These are phyloP conservation scores for Talaromyces verruculosus DNA, from an alignment of 2,329 filamentous ascomycete species.

Conservation along the genomic window DNA sequence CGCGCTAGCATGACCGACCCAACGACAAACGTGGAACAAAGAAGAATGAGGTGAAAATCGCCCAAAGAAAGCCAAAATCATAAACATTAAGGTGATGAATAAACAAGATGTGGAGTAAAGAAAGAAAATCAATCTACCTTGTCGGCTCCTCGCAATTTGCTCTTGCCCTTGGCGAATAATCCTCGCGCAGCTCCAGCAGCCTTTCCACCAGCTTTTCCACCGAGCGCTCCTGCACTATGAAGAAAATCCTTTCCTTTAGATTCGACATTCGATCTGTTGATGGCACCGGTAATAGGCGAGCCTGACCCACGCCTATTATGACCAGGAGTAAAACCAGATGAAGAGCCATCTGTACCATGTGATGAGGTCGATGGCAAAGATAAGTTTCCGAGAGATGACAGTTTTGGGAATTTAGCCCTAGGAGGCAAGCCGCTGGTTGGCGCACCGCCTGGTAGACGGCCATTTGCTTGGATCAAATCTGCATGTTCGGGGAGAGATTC, in stretches of 20 bases:
- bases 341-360: constrained; percentile 30
- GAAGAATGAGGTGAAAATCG: constrained; percentile 28
- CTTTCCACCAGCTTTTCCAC: constrained; percentile 65
- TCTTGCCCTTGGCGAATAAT: constrained; percentile 85
- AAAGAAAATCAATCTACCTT: constrained; percentile 75
- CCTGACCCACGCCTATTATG: constrained; percentile 40
- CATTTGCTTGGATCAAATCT: constrained; percentile 43
- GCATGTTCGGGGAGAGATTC: constrained; percentile 55
- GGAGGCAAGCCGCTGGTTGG: constrained; percentile 33
- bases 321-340: constrained; percentile 31
- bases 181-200: constrained; percentile 79
- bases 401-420: constrained; percentile 45
- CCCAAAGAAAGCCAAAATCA: not conserved
- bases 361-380: constrained; percentile 29
- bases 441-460: constrained; percentile 32
- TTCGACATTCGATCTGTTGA: constrained; percentile 65
- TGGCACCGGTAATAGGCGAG: constrained; percentile 39
- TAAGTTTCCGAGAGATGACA: constrained; percentile 35
- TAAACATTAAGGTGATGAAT: not conserved
- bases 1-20: constrained; percentile 10
- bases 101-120: not conserved
- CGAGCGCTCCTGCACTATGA: constrained; percentile 72
- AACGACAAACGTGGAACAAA: not conserved
- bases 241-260: constrained; percentile 86
- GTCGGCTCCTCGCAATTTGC: constrained; percentile 69